Percentiles rank a stretch among this genome's conserved stretches.
Evolutionary conservation across 768 basidiomycete genomes (phyloP).

Genomic region (Megacollybia marginata): DNA sequence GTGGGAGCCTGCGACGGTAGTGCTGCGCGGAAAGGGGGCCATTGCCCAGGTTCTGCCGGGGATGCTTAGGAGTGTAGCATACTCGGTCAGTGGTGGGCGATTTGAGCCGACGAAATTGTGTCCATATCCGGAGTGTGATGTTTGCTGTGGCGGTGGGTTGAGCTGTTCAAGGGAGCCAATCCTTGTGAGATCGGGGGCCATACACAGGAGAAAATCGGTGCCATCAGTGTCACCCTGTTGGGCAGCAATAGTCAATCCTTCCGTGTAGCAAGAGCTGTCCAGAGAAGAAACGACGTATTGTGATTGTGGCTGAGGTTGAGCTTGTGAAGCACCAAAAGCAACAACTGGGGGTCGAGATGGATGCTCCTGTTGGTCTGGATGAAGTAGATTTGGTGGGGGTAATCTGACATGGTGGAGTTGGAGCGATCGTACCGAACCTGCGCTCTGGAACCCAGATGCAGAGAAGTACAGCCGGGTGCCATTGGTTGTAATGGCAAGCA

Average conservation of each 20-base stretch:
- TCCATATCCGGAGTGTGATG: slow-evolving; percentile 32
- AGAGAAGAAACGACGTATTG: slow-evolving; percentile 54
- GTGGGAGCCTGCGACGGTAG: slow-evolving; percentile 36
- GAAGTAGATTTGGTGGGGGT: slow-evolving; percentile 67
- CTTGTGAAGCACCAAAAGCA: slow-evolving; percentile 43
- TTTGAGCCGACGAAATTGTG: slow-evolving; percentile 21
- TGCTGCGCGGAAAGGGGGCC: slow-evolving; percentile 41
- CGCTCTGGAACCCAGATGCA: slow-evolving; percentile 44
- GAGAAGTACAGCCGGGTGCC: slow-evolving; percentile 84
- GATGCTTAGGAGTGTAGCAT: slow-evolving; percentile 70
- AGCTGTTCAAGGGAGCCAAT: slow-evolving; percentile 65
- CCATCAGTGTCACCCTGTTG: slow-evolving; percentile 71
- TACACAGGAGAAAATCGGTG: slow-evolving; percentile 68
- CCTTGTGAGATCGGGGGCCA: slow-evolving; percentile 67
- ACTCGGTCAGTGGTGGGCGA: slow-evolving; percentile 66
- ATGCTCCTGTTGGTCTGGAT: slow-evolving; percentile 63
- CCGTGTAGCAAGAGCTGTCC: slow-evolving; percentile 56
- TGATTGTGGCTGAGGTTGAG: slow-evolving; percentile 37
- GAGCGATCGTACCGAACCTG: slow-evolving; percentile 37
- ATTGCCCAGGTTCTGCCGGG: slow-evolving; percentile 84
- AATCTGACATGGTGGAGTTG: slow-evolving; percentile 75
- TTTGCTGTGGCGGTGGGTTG: slow-evolving; percentile 34
- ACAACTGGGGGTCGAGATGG: slow-evolving; percentile 37
- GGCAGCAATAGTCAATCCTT: slow-evolving; percentile 63
- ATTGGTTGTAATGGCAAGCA: slow-evolving; percentile 76